These are phyloP conservation scores for Ligustrum vulgare DNA, from an alignment of 257 asterid species.

Conservation along the genomic window DNA sequence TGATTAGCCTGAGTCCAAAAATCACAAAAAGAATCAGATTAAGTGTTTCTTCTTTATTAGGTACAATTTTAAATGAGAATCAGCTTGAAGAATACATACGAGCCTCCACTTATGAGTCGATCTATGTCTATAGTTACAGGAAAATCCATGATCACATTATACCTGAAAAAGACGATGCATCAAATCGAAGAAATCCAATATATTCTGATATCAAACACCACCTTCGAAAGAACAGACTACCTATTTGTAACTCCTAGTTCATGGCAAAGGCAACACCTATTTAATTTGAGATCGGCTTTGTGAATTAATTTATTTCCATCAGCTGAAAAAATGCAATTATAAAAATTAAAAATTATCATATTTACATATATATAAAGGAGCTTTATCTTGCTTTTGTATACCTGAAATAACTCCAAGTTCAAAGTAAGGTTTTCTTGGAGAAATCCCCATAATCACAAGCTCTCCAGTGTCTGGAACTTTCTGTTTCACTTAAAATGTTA, in stretches of 20 bases:
- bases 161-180: constrained; percentile 33
- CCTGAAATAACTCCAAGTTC: constrained; percentile 33
- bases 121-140: constrained; percentile 52
- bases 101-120: constrained; percentile 57
- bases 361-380: constrained; percentile 16
- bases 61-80: not conserved
- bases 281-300: constrained; percentile 55
- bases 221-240: constrained; percentile 17
- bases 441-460: constrained; percentile 19
- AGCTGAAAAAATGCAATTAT: constrained; percentile 10
- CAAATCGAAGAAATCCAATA: not conserved
- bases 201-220: not conserved
- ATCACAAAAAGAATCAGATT: not conserved
- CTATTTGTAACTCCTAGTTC: constrained; percentile 61
- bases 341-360: no score
- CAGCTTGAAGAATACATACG: constrained; percentile 42
- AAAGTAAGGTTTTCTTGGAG: constrained; percentile 18
- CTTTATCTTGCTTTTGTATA: constrained; percentile 41
- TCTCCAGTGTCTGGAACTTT: constrained; percentile 43
- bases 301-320: constrained; percentile 41
- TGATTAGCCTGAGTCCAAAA: constrained; percentile 23
- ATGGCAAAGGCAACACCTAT: constrained; percentile 63
- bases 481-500: constrained; percentile 28
- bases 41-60: not conserved
- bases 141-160: constrained; percentile 66